Evolutionary conservation across 2,329 filamentous ascomycete species (phyloP), one percentile per base, ranked within the genome.

Genomic region (Alternaria tenuissima): DNA sequence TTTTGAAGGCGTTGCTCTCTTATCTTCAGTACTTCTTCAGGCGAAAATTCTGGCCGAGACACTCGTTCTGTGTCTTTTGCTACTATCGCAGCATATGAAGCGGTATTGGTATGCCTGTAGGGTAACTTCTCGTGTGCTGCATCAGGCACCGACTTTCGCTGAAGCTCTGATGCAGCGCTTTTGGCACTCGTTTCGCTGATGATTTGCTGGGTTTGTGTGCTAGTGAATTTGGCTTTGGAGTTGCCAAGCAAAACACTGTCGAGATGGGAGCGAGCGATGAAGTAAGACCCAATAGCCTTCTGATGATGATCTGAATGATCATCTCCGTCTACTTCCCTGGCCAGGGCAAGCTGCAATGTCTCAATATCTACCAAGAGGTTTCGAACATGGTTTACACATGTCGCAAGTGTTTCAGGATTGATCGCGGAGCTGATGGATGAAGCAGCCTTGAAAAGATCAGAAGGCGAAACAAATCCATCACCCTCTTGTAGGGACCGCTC

Each of bases 321-420:
- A 30, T 80, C 71, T 6, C 81, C 81, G 42, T 77, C 69, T 28
- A 78, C 76, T 53, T 80, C 76, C 59, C 77, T 74, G 28, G 74
- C 69, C 51, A 83, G 76, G 16, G 57, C 66, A 26, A 68, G 47
- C 20, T 74, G 69, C 20, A 74, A 22, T 1, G 46, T 63, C 26
- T 72, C 66, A 12, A 75, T 69, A 46, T 71, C 59, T 51, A 64
- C 48, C 16, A 76, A 32, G 5, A 76, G 54, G 30, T 30, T 64
- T 14, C 59, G 64, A 11, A 76, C 55, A 54, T 75, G 70, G n/a
- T 69, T 43, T 1, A 70, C 65, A 16, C 72, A 76, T 49, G 61
- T 62, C n/a, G 53, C 65, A 11, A 75, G 61, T 9, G 62, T 67
- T 20, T 69, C 54, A 1, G 54, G 41, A 6, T 63, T 70, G 26